Percentiles rank a stretch among this genome's conserved stretches.
These are phyloP conservation scores for Cytospora piceicola DNA, from an alignment of 2,329 filamentous ascomycete species.

Conservation along the genomic window DNA sequence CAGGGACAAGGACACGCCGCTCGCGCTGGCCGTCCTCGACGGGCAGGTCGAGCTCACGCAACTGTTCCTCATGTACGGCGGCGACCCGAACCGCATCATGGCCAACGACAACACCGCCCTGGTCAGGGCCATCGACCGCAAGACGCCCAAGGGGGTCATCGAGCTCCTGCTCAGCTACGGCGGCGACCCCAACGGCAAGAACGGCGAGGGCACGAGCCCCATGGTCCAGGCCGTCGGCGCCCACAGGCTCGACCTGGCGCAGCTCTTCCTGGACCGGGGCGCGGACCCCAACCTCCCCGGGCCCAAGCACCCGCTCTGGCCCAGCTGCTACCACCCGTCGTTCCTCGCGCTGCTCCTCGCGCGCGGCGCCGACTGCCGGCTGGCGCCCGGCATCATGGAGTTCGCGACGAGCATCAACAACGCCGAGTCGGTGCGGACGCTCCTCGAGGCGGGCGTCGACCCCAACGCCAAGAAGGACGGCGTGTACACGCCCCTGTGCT, in stretches of 20 bases:
- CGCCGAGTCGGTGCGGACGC: slow-evolving; percentile 61
- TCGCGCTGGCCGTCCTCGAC: slow-evolving; percentile 54
- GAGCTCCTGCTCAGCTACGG: slow-evolving; percentile 65
- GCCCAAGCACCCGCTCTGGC: slow-evolving; percentile 71
- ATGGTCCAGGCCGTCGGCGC: slow-evolving; percentile 65
- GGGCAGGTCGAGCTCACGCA: slow-evolving; percentile 62
- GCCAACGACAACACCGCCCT: slow-evolving; percentile 64
- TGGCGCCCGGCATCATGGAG: slow-evolving; percentile 66
- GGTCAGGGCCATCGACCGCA: slow-evolving; percentile 63
- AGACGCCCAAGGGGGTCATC: slow-evolving; percentile 56
- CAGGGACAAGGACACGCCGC: slow-evolving; percentile 56
- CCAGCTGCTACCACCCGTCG: slow-evolving; percentile 60
- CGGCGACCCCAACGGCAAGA: slow-evolving; percentile 62
- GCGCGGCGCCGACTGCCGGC: slow-evolving; percentile 63
- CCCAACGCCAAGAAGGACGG: slow-evolving; percentile 67
- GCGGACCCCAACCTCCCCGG: slow-evolving; percentile 71
- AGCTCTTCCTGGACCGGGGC: slow-evolving; percentile 54
- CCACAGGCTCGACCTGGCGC: slow-evolving; percentile 58
- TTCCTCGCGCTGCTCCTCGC: slow-evolving; percentile 62
- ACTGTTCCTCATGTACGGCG: slow-evolving; percentile 64
- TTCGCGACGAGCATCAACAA: slow-evolving; percentile 66
- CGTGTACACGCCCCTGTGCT: slow-evolving; percentile 69
- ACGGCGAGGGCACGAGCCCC: slow-evolving; percentile 63
- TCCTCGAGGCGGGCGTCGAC: slow-evolving; percentile 62
- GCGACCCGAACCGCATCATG: slow-evolving; percentile 57